Evolutionary conservation across 2,329 filamentous ascomycete genomes (phyloP).

Genomic region (Trichoderma polysporum): DNA sequence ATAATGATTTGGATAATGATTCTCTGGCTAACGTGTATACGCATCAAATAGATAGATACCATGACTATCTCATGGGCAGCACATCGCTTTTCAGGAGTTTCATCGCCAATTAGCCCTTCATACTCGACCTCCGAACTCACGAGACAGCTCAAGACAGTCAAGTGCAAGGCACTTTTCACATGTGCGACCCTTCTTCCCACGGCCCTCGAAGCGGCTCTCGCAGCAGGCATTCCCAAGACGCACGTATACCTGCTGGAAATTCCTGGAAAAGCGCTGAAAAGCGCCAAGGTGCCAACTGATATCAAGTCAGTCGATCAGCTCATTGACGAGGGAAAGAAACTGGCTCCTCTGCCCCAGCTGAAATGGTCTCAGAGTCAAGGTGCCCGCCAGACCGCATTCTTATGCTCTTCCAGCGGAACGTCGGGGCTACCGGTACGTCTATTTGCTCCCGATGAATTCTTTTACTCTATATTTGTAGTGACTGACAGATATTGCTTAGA

Average conservation of each 20-base stretch:
- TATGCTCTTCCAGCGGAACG: constrained; percentile 74
- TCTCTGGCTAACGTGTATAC: not conserved
- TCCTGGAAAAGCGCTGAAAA: constrained; percentile 50
- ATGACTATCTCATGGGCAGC: constrained; percentile 55
- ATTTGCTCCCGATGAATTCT: not conserved
- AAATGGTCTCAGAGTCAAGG: constrained; percentile 61
- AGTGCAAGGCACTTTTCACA: constrained; percentile 67
- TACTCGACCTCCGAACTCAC: constrained; percentile 66
- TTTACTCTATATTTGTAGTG: not conserved
- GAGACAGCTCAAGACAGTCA: constrained; percentile 64
- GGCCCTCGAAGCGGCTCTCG: constrained; percentile 61
- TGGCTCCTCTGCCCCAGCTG: constrained; percentile 45
- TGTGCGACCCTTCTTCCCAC: constrained; percentile 62
- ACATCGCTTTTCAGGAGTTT: constrained; percentile 66
- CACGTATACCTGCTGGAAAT: constrained; percentile 66
- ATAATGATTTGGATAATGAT: not conserved
- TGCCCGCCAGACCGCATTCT: constrained; percentile 62
- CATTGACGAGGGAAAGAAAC: constrained; percentile 53
- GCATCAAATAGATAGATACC: constrained; percentile 55
- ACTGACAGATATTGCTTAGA: constrained; percentile 42
- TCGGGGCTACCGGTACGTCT: constrained; percentile 64
- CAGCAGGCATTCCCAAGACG: constrained; percentile 58
- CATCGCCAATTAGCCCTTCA: constrained; percentile 67
- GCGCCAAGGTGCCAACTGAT: constrained; percentile 65
- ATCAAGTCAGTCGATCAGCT: constrained; percentile 65